Evolutionary conservation across 306 rosid genomes (phyloP).

Genomic region (Cicer yamashitae): DNA sequence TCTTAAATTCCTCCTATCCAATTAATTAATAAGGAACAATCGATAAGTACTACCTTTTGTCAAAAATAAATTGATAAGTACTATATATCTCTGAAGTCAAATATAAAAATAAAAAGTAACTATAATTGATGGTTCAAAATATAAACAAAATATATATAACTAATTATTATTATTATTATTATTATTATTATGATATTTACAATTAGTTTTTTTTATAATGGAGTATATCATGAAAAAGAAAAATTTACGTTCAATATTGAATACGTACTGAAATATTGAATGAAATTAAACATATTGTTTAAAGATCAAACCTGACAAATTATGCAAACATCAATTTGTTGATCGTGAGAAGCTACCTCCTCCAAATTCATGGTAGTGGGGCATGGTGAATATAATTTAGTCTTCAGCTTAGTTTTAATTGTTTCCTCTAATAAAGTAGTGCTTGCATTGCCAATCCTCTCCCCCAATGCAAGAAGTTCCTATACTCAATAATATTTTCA

Average conservation of each 20-base stretch:
- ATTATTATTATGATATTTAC: no score
- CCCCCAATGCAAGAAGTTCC: conserved; percentile 97
- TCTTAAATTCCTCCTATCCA: conserved; percentile 71
- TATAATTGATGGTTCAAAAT: no score
- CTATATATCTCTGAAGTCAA: no score
- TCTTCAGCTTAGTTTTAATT: conserved; percentile 59
- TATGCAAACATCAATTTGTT: conserved; percentile 71
- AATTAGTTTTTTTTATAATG: no score
- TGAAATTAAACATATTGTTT: conserved; percentile 10
- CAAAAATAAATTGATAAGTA: no score
- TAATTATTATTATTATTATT: no score
- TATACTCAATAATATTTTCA: conserved; percentile 44
- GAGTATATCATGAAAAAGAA: not conserved
- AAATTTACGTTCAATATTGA: not conserved
- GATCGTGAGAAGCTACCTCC: conserved; percentile 58
- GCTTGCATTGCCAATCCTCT: conserved; percentile 84
- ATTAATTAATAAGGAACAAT: not conserved
- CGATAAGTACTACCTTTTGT: not conserved
- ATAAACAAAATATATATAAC: no score
- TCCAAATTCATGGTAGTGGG: conserved; percentile 50
- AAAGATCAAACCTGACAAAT: conserved; percentile 80
- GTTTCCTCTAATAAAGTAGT: conserved; percentile 78
- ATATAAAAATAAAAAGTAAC: no score
- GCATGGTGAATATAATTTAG: conserved; percentile 49
- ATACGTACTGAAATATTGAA: not conserved